These are phyloP conservation scores for Reticulascus tulasneorum DNA, from an alignment of 2,329 filamentous ascomycete genomes.

Conservation along the genomic window DNA sequence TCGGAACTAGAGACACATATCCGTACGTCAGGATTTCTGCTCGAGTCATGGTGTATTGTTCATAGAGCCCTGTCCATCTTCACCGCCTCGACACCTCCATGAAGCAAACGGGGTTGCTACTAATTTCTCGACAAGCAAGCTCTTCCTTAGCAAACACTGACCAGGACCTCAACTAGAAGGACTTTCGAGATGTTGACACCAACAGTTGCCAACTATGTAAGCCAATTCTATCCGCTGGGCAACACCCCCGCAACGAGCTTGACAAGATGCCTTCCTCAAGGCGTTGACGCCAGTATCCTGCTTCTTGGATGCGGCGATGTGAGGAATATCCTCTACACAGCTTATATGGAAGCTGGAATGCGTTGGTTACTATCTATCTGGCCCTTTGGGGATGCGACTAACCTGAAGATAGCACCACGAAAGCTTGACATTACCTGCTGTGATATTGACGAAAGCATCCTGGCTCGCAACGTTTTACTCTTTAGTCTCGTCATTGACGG, in stretches of 20 bases:
- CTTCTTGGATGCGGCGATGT: slow-evolving; percentile 54
- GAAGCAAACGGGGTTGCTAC: too few relatives aligned
- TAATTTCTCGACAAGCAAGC: too few relatives aligned
- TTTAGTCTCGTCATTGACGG: slow-evolving; percentile 47
- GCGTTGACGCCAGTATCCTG: slow-evolving; percentile 45
- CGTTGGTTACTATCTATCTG: slow-evolving; percentile 22
- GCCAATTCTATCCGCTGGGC: slow-evolving; percentile 44
- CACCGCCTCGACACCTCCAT: too few relatives aligned
- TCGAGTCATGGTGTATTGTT: too few relatives aligned
- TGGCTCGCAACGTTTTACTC: slow-evolving; percentile 52
- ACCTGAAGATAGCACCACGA: slow-evolving; percentile 26
- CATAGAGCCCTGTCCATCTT: too few relatives aligned
- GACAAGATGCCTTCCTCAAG: slow-evolving; percentile 42
- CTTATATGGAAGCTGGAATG: slow-evolving; percentile 35
- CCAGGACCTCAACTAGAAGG: too few relatives aligned
- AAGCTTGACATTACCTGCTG: slow-evolving; percentile 54
- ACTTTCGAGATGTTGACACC: slow-evolving; percentile 38
- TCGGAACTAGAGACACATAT: too few relatives aligned
- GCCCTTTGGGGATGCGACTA: slow-evolving; percentile 11
- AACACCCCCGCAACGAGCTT: slow-evolving; percentile 51
- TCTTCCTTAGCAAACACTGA: too few relatives aligned
- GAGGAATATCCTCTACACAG: slow-evolving; percentile 52
- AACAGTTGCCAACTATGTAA: slow-evolving; percentile 23
- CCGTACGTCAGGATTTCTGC: too few relatives aligned
- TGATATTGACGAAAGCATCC: slow-evolving; percentile 44